These are phyloP conservation scores for Phytophthora sp. DNA, from an alignment of 352 stramenopile genomes.

Conservation along the genomic window DNA sequence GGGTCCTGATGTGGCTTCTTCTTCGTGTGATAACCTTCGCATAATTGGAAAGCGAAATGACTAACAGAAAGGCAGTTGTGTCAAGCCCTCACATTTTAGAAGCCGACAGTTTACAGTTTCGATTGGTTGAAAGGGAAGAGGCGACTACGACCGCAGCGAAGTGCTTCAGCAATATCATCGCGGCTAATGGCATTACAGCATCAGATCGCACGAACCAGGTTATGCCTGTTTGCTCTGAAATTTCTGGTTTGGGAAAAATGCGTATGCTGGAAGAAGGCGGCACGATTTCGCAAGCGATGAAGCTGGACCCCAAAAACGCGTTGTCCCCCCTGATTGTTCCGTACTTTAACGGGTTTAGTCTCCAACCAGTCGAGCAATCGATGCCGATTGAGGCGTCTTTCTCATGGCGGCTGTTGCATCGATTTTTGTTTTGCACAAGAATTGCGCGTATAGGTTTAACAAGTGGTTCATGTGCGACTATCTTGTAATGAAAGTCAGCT, in stretches of 20 bases:
- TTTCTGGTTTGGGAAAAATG: slow-evolving; percentile 44
- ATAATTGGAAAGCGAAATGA: slow-evolving; percentile 30
- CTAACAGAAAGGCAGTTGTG: slow-evolving; percentile 6
- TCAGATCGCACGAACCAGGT: slow-evolving; percentile 21
- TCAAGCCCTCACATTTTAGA: slow-evolving; percentile 12
- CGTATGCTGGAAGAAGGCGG: slow-evolving; percentile 44
- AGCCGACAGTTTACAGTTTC: slow-evolving; percentile 19
- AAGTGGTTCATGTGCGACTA: slow-evolving; percentile 10
- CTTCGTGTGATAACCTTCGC: slow-evolving; percentile 31
- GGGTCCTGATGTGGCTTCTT: slow-evolving; percentile 29
- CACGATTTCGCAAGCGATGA: slow-evolving; percentile 31
- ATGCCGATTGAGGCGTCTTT: slow-evolving; percentile 49
- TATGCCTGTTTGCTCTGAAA: slow-evolving; percentile 43
- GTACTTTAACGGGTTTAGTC: slow-evolving; percentile 20
- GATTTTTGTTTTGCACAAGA: slow-evolving; percentile 37
- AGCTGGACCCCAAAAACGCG: slow-evolving; percentile 25
- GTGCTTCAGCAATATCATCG: slow-evolving; percentile 19
- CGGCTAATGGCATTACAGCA: neutral
- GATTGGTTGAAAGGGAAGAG: slow-evolving; percentile 19
- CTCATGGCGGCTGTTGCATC: slow-evolving; percentile 26
- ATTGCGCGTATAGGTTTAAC: slow-evolving; percentile 27
- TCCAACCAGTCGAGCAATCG: slow-evolving; percentile 27
- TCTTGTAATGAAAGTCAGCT: slow-evolving; percentile 14
- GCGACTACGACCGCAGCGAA: slow-evolving; percentile 6
- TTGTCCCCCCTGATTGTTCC: slow-evolving; percentile 37